Base-by-base conservation (phyloP, 2,329 filamentous ascomycete species). In the Fusarium palustre region DNA sequence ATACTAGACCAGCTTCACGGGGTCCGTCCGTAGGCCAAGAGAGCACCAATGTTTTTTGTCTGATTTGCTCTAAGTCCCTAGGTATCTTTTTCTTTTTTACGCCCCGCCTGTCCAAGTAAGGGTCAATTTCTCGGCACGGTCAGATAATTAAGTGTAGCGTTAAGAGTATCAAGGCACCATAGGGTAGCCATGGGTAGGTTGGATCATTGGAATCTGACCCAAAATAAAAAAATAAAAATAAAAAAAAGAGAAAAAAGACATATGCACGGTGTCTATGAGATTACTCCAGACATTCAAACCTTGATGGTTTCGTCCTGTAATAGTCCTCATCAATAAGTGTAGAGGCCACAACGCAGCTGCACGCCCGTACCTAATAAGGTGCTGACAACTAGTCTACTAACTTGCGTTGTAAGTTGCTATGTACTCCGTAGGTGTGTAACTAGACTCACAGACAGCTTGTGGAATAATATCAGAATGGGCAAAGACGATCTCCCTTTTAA, bases 81-180 rank as follows among this genome's bases (percentile, higher is more conserved):
- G 28, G 28, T 30, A 30, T 30, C 28, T 30, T 30, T 30, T 30
- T 4, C 11, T 10, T 30, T 30, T 30, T 30, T 4, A 30, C 9
- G 28, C 10, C 28, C 28, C 28, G 28, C 28, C 28, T 30, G 28
- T 30, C 9, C 9, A n/a, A n/a, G 43, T 13, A 31, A 8, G 28
- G 28, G 25, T 30, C 7, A 46, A 31, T 45, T 45, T 24, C 39
- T 42, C 8, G 39, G 22, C 39, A 9, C 39, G 25, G 18, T 46
- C 43, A 46, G 25, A 46, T 46, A 46, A 46, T 46, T 70, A 70
- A 68, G 70, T 73, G 70, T 73, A 70, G 71, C 71, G 68, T 70
- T 58, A 25, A 59, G 28, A 58, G 50, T 42, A 48, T 46, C 46
- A 59, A 64, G 48, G 45, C 36, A 52, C 45, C 20, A 18, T 25